Evolutionary conservation across 2,329 filamentous ascomycete species (phyloP).

Genomic region (Ascomycota sp.): DNA sequence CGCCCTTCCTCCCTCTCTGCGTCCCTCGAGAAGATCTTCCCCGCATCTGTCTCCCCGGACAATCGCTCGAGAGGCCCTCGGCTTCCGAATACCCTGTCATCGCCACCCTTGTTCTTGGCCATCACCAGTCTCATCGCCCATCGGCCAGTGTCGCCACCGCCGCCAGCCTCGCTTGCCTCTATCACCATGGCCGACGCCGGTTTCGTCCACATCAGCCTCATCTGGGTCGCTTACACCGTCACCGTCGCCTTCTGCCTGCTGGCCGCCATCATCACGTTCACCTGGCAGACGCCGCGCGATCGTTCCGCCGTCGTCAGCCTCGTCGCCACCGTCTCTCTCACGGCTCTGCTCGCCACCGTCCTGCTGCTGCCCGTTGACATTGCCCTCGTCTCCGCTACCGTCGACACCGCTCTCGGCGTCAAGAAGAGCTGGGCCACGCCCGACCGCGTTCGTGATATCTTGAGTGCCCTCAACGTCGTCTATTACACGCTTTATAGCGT

Average conservation of each 20-base stretch:
- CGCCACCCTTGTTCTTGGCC: no score
- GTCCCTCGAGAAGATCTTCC: no score
- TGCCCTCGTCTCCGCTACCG: constrained; percentile 80
- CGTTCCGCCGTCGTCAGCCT: constrained; percentile 63
- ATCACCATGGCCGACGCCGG: constrained; percentile 22
- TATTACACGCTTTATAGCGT: constrained; percentile 89
- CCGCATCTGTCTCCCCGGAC: no score
- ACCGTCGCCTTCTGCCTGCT: constrained; percentile 58
- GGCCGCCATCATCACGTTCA: constrained; percentile 65
- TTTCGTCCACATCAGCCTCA: constrained; percentile 70
- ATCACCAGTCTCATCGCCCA: constrained; percentile 1
- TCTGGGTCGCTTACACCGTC: constrained; percentile 85
- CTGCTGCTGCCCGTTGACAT: constrained; percentile 89
- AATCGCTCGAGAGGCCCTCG: no score
- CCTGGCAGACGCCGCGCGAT: constrained; percentile 78
- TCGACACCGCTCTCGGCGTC: constrained; percentile 48
- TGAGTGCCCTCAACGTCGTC: constrained; percentile 63
- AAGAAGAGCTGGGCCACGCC: constrained; percentile 95
- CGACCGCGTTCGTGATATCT: constrained; percentile 54
- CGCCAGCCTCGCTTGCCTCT: not conserved
- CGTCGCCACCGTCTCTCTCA: constrained; percentile 73
- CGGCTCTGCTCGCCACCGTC: constrained; percentile 74
- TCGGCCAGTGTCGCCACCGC: no score
- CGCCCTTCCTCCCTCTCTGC: no score
- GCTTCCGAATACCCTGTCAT: no score